These are phyloP conservation scores for Parastagonospora nodorum DNA, from an alignment of 2,329 filamentous ascomycete genomes.

Conservation along the genomic window DNA sequence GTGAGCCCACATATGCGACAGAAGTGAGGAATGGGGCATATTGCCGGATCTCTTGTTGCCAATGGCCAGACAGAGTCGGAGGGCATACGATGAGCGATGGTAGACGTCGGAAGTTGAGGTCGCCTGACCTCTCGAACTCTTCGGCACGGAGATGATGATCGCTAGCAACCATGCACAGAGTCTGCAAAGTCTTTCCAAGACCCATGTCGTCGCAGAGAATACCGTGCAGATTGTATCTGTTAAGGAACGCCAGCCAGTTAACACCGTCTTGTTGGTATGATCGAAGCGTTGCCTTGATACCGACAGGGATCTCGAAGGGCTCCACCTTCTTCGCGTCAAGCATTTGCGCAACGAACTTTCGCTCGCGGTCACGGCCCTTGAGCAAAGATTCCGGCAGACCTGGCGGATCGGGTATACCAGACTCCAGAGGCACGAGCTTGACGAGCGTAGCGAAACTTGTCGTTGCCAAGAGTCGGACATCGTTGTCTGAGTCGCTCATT, in stretches of 20 bases:
- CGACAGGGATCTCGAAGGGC: conserved; percentile 88
- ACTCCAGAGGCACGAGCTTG: conserved; percentile 94
- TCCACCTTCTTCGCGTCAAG: conserved; percentile 97
- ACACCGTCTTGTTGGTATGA: conserved; percentile 99
- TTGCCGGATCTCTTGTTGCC: conserved; percentile 96
- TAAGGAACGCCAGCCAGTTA: conserved; percentile 98
- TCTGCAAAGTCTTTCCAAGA: conserved; percentile 95
- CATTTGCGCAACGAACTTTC: conserved; percentile 96
- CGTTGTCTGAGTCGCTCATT: conserved; percentile 98
- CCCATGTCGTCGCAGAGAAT: conserved; percentile 99
- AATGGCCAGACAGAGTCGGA: conserved; percentile 93
- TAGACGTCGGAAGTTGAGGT: conserved; percentile 76
- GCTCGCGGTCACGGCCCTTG: conserved; percentile 87
- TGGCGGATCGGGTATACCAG: conserved; percentile 94
- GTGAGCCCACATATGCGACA: conserved; percentile 88
- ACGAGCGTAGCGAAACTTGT: conserved; percentile 97
- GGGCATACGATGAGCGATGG: conserved; percentile 96
- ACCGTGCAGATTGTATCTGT: conserved; percentile 95
- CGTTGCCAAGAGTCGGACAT: conserved; percentile 90
- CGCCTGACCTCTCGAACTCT: conserved; percentile 82
- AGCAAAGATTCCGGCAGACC: conserved; percentile 88
- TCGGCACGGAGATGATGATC: conserved; percentile 94
- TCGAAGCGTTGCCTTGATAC: conserved; percentile 94
- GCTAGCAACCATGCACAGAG: conserved; percentile 95
- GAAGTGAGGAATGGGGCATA: conserved; percentile 94